phyloP scores from a whole-genome alignment of 2,329 filamentous ascomycete genomes.

The Colletotrichum lini region DNA sequence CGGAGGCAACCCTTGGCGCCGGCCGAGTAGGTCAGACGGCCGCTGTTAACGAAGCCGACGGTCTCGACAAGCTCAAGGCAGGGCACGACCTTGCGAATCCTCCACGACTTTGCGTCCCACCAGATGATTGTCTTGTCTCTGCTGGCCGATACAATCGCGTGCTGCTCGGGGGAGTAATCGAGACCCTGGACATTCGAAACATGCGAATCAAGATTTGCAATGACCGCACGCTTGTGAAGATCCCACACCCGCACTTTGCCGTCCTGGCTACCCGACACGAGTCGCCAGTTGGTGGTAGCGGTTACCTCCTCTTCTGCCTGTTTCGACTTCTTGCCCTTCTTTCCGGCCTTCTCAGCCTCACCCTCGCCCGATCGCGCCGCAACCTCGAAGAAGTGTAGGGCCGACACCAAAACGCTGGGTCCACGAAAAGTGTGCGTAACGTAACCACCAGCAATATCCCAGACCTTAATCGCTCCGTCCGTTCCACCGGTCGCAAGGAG shows the following conservation, averaged over 20 bases:
- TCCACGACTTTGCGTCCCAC: slow-evolving; percentile 92
- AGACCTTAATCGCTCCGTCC: slow-evolving; percentile 95
- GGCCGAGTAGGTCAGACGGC: slow-evolving; percentile 83
- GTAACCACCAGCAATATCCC: slow-evolving; percentile 92
- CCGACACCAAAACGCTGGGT: slow-evolving; percentile 91
- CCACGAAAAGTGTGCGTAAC: slow-evolving; percentile 96
- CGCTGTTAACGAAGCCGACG: slow-evolving; percentile 82
- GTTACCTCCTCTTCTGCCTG: slow-evolving; percentile 58
- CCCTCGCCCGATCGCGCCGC: slow-evolving; percentile 59
- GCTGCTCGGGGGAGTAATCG: slow-evolving; percentile 82
- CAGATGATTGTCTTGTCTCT: slow-evolving; percentile 95
- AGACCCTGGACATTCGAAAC: slow-evolving; percentile 93
- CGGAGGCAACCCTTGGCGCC: slow-evolving; percentile 87
- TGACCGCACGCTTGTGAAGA: slow-evolving; percentile 83
- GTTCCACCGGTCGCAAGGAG: slow-evolving; percentile 93
- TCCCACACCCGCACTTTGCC: slow-evolving; percentile 95
- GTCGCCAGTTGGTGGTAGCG: slow-evolving; percentile 73
- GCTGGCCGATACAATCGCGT: slow-evolving; percentile 85
- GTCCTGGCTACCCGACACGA: slow-evolving; percentile 94
- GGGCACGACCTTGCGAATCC: slow-evolving; percentile 83
- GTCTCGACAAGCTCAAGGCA: slow-evolving; percentile 89
- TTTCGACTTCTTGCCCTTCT: slow-evolving; percentile 61
- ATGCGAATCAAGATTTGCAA: slow-evolving; percentile 88
- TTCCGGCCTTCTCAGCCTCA: slow-evolving; percentile 57
- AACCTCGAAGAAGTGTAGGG: slow-evolving; percentile 91